Percentiles rank a stretch among this genome's conserved stretches.
These are phyloP conservation scores for Avena eriantha DNA, from an alignment of 176 grass and related monocot genomes.

Conservation along the genomic window DNA sequence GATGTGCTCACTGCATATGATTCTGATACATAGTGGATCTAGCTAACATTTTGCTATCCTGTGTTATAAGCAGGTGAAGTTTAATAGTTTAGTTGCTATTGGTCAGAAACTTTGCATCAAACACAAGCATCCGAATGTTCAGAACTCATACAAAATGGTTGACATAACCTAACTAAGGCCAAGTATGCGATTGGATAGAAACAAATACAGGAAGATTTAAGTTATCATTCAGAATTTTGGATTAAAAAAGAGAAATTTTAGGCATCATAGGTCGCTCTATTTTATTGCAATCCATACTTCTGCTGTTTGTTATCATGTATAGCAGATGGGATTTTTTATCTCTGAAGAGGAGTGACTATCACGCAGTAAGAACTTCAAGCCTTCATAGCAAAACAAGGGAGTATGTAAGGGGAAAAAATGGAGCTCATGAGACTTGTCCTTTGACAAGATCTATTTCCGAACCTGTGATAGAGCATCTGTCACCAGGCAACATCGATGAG, in stretches of 20 bases:
- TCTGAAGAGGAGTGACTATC: not conserved
- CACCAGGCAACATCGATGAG: too few relatives aligned
- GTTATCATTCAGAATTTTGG: too few relatives aligned
- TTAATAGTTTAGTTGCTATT: not conserved
- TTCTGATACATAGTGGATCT: not conserved
- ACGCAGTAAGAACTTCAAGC: not conserved
- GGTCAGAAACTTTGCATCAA: not conserved
- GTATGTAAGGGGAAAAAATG: not conserved
- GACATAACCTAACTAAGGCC: not conserved
- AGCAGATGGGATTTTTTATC: not conserved
- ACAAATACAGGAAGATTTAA: not conserved
- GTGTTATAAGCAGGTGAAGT: not conserved
- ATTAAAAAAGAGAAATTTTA: not conserved
- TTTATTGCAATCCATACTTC: not conserved
- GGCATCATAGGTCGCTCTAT: not conserved
- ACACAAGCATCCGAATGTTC: not conserved
- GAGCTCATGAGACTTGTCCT: not conserved
- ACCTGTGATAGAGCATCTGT: not conserved
- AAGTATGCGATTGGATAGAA: not conserved
- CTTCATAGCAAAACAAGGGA: not conserved
- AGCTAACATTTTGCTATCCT: not conserved
- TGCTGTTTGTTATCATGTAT: not conserved
- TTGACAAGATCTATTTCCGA: not conserved
- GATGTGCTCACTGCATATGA: not conserved
- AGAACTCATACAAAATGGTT: not conserved